Conservation (phyloP, 805 yeast genomes). For the Saccharomycopsis javanensis region DNA sequence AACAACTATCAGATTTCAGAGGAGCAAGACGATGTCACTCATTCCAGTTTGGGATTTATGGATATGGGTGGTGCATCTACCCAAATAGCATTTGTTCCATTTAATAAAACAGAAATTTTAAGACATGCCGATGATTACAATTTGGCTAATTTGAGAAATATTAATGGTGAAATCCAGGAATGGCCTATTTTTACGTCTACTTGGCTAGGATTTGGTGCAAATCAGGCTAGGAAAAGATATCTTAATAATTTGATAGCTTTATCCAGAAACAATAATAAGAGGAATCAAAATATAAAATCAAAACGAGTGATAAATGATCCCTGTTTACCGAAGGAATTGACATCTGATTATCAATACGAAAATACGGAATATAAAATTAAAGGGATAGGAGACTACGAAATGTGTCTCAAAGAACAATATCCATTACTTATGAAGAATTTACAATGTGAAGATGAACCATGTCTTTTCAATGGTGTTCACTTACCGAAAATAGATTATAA, state of each 20-base stretch:
- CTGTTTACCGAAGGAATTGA: slow-evolving; percentile 64
- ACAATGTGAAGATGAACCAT: slow-evolving; percentile 82
- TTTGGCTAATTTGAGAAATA: slow-evolving; percentile 50
- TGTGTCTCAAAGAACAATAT: slow-evolving; percentile 60
- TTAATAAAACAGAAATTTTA: slow-evolving; percentile 43
- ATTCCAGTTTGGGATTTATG: slow-evolving; percentile 81
- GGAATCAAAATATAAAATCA: background rate
- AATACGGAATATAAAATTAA: slow-evolving; percentile 35
- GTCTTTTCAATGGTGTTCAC: slow-evolving; percentile 91
- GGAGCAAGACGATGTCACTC: slow-evolving; percentile 24
- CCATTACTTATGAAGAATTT: slow-evolving; percentile 69
- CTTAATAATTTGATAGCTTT: slow-evolving; percentile 44
- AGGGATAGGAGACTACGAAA: slow-evolving; percentile 74
- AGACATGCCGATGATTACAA: slow-evolving; percentile 69
- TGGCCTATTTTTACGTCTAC: slow-evolving; percentile 92
- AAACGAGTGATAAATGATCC: slow-evolving; percentile 49
- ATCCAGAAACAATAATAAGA: slow-evolving; percentile 27
- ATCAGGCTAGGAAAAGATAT: slow-evolving; percentile 76
- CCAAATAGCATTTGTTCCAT: slow-evolving; percentile 88
- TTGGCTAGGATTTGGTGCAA: slow-evolving; percentile 97
- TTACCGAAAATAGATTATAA: slow-evolving; percentile 80
- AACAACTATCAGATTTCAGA: slow-evolving; percentile 32
- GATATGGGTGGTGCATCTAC: slow-evolving; percentile 99
- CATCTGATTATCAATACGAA: slow-evolving; percentile 34
- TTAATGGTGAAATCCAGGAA: slow-evolving; percentile 59